These are phyloP conservation scores for Rhizoclosmatium globosum DNA, from an alignment of 192 early-diverging fungal species.

Conservation along the genomic window DNA sequence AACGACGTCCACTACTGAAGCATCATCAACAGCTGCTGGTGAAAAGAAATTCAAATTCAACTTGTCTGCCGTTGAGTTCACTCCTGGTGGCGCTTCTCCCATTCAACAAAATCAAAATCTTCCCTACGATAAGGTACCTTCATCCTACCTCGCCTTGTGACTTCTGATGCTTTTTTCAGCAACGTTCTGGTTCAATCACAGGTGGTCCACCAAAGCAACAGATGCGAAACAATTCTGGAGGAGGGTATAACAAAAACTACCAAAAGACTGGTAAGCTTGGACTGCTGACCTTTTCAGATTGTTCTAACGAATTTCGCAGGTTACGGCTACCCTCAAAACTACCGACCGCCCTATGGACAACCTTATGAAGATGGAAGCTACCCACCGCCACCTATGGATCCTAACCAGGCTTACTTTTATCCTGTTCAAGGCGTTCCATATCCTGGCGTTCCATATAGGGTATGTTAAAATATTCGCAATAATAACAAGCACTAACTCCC, in stretches of 20 bases:
- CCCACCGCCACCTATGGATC: conserved; percentile 23
- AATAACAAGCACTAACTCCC: not conserved
- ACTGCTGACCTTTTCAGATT: not conserved
- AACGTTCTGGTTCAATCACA: conserved; percentile 28
- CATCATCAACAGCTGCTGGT: not conserved
- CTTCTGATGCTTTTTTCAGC: conserved; percentile 10
- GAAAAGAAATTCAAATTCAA: conserved; percentile 56
- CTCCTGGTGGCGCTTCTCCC: conserved; percentile 28
- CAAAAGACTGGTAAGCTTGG: conserved; percentile 27
- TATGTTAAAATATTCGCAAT: not conserved
- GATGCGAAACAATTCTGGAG: conserved; percentile 29
- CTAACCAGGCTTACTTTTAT: conserved; percentile 15
- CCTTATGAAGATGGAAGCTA: conserved; percentile 32
- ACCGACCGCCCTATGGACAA: conserved; percentile 35
- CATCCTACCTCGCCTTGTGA: not conserved
- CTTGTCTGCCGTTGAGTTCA: conserved; percentile 53
- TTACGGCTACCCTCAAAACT: conserved; percentile 20
- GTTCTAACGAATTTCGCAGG: not conserved
- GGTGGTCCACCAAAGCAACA: conserved; percentile 13
- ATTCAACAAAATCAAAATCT: not conserved
- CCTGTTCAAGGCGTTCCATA: conserved; percentile 22
- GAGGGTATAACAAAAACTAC: conserved; percentile 28
- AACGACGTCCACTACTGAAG: not conserved
- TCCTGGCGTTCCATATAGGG: conserved; percentile 22
- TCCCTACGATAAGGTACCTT: conserved; percentile 24